Base-by-base conservation (phyloP, 2,329 filamentous ascomycete species). In the Aspergillus chevalieri region DNA sequence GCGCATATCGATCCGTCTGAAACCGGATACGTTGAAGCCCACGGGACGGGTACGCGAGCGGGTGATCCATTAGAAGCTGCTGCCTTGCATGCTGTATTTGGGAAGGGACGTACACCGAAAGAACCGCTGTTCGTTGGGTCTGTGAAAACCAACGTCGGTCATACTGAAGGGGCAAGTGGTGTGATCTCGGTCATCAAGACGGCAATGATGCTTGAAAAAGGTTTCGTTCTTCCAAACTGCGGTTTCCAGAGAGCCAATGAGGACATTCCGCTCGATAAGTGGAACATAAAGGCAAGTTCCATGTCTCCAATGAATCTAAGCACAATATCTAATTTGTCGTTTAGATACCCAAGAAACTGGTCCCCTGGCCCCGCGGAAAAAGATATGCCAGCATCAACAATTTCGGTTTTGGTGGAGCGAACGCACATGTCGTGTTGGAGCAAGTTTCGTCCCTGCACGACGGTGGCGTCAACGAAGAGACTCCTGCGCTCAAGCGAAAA, bases 51-150 rank as follows among this genome's bases (percentile, higher is more conserved):
- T 6, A 83, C 80, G 15, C 69, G 69, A 34, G 74, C 75, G 1
- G 80, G 80, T 2, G 80, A 83, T 51, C 78, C 78, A 0, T 73
- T 77, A n/a, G 80, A 83, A 52, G 75, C 76, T 1, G 66, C 63
- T 9, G 78, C 75, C 3, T 72, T 81, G 30, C 62, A 70, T 36
- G 68, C 69, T 7, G 71, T 76, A 0, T 46, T 57, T 24, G 51
- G 49, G 15, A 5, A 43, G n/a, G 41, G 43, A 17, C 7, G 15
- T 19, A 17, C 43, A 12, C 10, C 39, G 8, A 49, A 30, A 39
- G 48, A 47, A 3, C 51, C 52, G 3, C 47, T 64, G 14, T 47
- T 49, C 17, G 54, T 63, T 10, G 62, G 60, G 1, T 60, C 59
- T 6, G 52, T 65, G 7, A 65, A 63, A 34, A 54, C 57, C 2